Evolutionary conservation across 1,284 basidiomycete genomes (phyloP).

Genomic region (Sparassis latifolia): DNA sequence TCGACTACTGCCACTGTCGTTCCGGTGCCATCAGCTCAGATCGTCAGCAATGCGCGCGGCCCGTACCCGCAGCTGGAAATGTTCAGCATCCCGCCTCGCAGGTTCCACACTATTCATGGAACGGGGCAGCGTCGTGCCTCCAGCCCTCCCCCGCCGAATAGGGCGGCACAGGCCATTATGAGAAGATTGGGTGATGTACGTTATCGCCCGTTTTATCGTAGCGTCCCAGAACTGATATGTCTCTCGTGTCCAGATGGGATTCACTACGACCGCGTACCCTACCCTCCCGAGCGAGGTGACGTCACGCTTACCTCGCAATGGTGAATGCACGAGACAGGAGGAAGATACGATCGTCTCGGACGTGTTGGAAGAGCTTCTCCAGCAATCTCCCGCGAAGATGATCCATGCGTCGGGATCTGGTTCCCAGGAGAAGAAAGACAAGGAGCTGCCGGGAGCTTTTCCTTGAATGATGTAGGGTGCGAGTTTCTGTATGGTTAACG

Average conservation of each 20-base stretch:
- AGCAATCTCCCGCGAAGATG: slow-evolving; percentile 7
- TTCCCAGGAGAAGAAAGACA: background rate
- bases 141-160: slow-evolving; percentile 9
- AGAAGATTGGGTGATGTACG: slow-evolving; percentile 19
- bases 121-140: slow-evolving; percentile 12
- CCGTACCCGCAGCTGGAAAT: slow-evolving; percentile 55
- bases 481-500: too few relatives aligned
- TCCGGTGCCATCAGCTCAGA: slow-evolving; percentile 21
- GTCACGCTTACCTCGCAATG: slow-evolving; percentile 36
- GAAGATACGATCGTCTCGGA: slow-evolving; percentile 45
- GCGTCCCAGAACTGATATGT: slow-evolving; percentile 1
- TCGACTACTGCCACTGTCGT: background rate
- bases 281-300: slow-evolving; percentile 45
- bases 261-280: slow-evolving; percentile 49
- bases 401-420: slow-evolving; percentile 15
- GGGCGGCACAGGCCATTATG: slow-evolving; percentile 13
- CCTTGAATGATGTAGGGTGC: background rate
- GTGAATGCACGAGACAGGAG: slow-evolving; percentile 25
- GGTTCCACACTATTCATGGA: slow-evolving; percentile 23
- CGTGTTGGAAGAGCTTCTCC: slow-evolving; percentile 47
- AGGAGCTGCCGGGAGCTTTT: background rate
- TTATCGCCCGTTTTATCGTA: slow-evolving; percentile 3
- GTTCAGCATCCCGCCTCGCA: slow-evolving; percentile 30
- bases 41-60: slow-evolving; percentile 55
- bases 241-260: slow-evolving; percentile 55